Percentiles rank a stretch among this genome's conserved stretches.
phyloP scores from a whole-genome alignment of 805 yeast species.

The Nematodospora valgi region DNA sequence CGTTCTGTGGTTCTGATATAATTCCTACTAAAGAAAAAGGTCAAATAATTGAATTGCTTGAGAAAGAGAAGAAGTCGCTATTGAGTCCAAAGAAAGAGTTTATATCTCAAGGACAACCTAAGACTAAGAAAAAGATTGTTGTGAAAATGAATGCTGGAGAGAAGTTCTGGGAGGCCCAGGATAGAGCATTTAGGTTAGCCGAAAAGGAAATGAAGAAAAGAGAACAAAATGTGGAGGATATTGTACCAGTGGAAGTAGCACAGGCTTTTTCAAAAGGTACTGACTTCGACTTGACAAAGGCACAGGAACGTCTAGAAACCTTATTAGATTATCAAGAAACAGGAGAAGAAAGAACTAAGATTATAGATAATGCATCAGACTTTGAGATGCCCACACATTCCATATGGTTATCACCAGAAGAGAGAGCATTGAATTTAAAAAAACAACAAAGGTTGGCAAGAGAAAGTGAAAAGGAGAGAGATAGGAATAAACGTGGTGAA shows the following conservation, averaged over 20 bases:
- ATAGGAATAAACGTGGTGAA: constrained; percentile 69
- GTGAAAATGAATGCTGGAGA: constrained; percentile 56
- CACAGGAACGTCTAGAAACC: constrained; percentile 71
- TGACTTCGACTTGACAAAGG: constrained; percentile 60
- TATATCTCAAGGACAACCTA: constrained; percentile 13
- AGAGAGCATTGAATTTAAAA: constrained; percentile 82
- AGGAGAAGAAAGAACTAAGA: constrained; percentile 84
- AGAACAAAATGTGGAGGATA: constrained; percentile 20
- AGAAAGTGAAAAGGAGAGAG: constrained; percentile 57
- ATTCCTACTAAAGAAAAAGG: constrained; percentile 59
- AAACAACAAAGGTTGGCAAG: constrained; percentile 76
- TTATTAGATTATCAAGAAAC: constrained; percentile 78
- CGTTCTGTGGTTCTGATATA: constrained; percentile 71
- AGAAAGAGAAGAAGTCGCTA: constrained; percentile 47
- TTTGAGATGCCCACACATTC: constrained; percentile 58
- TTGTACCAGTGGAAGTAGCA: constrained; percentile 18
- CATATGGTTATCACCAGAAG: constrained; percentile 83
- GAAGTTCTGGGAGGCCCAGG: constrained; percentile 67
- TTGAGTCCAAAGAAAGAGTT: constrained; percentile 22
- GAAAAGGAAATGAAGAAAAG: constrained; percentile 41
- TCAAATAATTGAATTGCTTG: constrained; percentile 52
- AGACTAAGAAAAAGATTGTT: constrained; percentile 43
- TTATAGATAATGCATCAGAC: constrained; percentile 91
- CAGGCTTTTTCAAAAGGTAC: constrained; percentile 39
- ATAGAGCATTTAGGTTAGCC: constrained; percentile 54